These are phyloP conservation scores for Chrysoporthe cubensis DNA, from an alignment of 2,329 filamentous ascomycete genomes.

Conservation along the genomic window DNA sequence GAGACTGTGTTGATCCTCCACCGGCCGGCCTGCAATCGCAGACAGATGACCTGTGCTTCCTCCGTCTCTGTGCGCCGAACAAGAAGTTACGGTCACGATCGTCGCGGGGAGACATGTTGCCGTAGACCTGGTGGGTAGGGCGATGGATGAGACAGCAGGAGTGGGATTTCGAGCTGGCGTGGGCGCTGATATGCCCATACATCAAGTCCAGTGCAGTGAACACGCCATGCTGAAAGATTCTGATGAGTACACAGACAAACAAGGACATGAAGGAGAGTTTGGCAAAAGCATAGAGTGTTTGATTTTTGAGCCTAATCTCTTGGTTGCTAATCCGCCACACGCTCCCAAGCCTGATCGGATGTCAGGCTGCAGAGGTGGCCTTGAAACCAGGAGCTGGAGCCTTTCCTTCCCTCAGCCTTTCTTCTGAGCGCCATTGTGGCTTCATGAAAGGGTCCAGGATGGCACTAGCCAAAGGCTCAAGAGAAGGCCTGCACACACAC, in stretches of 20 bases:
- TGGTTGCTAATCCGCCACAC: too few relatives aligned
- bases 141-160: background rate
- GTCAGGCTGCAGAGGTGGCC: too few relatives aligned
- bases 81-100: slow-evolving; percentile 10
- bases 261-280: background rate
- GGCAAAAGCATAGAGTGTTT: background rate
- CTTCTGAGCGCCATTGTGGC: too few relatives aligned
- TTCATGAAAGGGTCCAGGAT: too few relatives aligned
- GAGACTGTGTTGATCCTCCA: background rate
- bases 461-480: too few relatives aligned
- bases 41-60: slow-evolving; percentile 16
- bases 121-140: background rate
- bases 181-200: background rate
- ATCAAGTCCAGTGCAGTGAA: background rate
- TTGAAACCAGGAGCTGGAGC: too few relatives aligned
- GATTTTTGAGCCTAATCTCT: background rate
- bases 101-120: slow-evolving; percentile 12
- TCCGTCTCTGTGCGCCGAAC: slow-evolving; percentile 8
- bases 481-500: background rate
- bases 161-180: background rate
- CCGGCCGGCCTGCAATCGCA: slow-evolving; percentile 14
- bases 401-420: too few relatives aligned
- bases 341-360: too few relatives aligned
- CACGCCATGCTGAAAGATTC: background rate
- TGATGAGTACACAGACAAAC: background rate